Evolutionary conservation across 768 basidiomycete genomes (phyloP).

Genomic region (Leccinum aurantiacum): DNA sequence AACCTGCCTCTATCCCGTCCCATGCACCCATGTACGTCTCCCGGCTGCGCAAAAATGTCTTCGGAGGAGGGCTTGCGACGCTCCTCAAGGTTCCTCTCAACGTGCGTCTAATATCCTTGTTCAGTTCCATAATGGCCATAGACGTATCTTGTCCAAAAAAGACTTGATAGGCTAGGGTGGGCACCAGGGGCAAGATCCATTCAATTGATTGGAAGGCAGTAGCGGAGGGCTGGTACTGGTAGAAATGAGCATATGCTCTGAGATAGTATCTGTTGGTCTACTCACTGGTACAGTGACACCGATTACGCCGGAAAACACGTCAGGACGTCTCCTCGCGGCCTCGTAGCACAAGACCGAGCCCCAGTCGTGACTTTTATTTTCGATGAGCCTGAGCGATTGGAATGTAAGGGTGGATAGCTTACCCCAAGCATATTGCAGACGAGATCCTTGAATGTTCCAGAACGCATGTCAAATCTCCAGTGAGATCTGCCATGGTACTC

Average conservation of each 20-base stretch:
- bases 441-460: constrained; percentile 49
- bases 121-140: constrained; percentile 52
- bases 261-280: neutral
- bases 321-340: constrained; percentile 65
- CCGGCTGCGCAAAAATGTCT: constrained; percentile 48
- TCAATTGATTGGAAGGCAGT: constrained; percentile 49
- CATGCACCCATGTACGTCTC: constrained; percentile 56
- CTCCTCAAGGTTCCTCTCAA: constrained; percentile 57
- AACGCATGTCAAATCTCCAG: constrained; percentile 63
- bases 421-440: constrained; percentile 66
- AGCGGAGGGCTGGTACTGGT: constrained; percentile 59
- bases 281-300: constrained; percentile 62
- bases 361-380: constrained; percentile 67
- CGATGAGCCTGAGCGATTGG: neutral
- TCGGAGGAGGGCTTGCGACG: constrained; percentile 55
- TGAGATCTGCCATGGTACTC: constrained; percentile 58
- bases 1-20: constrained; percentile 32
- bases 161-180: constrained; percentile 60
- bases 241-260: neutral
- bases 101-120: constrained; percentile 54
- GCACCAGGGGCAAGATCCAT: constrained; percentile 40
- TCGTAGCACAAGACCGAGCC: constrained; percentile 68
- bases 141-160: constrained; percentile 56
- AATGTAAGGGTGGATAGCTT: constrained; percentile 8
- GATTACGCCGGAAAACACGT: constrained; percentile 57